Evolutionary conservation across 163 green algal genomes (phyloP), one percentile per base, ranked within the genome.

Genomic region (Chlorella variabilis): DNA sequence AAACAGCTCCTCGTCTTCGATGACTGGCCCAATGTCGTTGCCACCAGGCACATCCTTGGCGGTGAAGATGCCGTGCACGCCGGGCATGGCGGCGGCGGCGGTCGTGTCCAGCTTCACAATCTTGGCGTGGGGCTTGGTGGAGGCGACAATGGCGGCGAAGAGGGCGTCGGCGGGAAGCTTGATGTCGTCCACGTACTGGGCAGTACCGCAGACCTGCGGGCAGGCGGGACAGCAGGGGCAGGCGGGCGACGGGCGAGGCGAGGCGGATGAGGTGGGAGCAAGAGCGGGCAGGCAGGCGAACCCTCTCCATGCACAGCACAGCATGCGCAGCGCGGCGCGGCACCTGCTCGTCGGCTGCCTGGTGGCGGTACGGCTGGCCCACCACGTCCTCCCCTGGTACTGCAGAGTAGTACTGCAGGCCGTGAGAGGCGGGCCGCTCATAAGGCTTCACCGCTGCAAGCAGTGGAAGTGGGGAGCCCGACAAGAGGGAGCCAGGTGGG

Each of bases 101-200:
- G 81, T 71, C 33, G 88, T 48, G 80, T 98, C 93, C 58, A 97
- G 76, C 18, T 34, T 45, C 25, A 92, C 29, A 11, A 99, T 83
- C 6, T 87, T 80, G 18, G 95, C 96, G 76, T 98, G 94, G 1
- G 96, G 89, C 51, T 89, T 84, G 39, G 77, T 90, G 87, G 85
- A 94, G n/a, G 93, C 80, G 8, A 99, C 92, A 18, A 98, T 87
- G 0, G 92, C 93, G 4, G 88, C 94, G 75, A 96, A 89, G 77
- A 98, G 90, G 6, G 83, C 75, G 58, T 88, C 86, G 4, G 83
- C n/a, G 0, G 90, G 90, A 39, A 93, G 84, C 69, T 89, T 86
- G 21, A 98, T 92, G 83, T 99, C 96, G 70, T 99, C 97, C 9
- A 89, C 90, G 89, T 99, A 99, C 68, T 90, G 62, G 7, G 96